Conservation (phyloP, 2,329 filamentous ascomycete species). For the Hawksworthiomyces lignivorus region DNA sequence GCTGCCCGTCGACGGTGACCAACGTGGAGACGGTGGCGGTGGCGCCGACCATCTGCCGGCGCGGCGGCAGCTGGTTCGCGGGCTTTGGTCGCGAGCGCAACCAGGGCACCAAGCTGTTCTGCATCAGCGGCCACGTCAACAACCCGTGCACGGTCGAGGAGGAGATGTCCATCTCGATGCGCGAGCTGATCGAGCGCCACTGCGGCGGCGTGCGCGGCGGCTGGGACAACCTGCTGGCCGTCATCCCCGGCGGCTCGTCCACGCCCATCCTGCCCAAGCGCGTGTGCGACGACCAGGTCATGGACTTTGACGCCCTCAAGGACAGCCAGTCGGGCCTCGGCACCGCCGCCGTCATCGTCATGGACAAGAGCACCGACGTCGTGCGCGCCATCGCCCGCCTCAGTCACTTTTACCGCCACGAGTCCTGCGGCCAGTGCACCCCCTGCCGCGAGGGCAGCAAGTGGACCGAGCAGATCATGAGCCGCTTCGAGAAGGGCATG, state of each 20-base stretch:
- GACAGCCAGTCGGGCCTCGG: constrained; percentile 95
- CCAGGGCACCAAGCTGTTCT: constrained; percentile 94
- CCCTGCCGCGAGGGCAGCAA: constrained; percentile 98
- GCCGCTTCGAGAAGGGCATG: constrained; percentile 85
- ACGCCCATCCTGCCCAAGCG: constrained; percentile 89
- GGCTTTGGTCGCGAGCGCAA: constrained; percentile 93
- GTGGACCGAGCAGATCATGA: constrained; percentile 99
- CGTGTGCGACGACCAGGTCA: constrained; percentile 88
- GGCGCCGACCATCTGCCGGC: constrained; percentile 87
- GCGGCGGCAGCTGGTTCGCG: constrained; percentile 89
- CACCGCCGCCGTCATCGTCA: constrained; percentile 95
- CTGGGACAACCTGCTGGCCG: constrained; percentile 93
- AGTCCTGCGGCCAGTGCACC: constrained; percentile 96
- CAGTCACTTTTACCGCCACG: constrained; percentile 96
- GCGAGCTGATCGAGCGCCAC: constrained; percentile 96
- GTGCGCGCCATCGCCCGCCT: constrained; percentile 89
- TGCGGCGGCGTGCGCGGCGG: constrained; percentile 93
- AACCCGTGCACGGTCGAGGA: constrained; percentile 97
- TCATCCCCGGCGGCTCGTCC: constrained; percentile 94
- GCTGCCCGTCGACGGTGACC: constrained; percentile 94
- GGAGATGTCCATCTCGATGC: constrained; percentile 96
- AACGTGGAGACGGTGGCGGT: constrained; percentile 98
- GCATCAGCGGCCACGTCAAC: constrained; percentile 98
- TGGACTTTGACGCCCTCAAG: constrained; percentile 99
- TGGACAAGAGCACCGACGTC: constrained; percentile 97